Evolutionary conservation across 495 filamentous ascomycete genomes (phyloP).

Genomic region (Trichoderma orchidacearum): DNA sequence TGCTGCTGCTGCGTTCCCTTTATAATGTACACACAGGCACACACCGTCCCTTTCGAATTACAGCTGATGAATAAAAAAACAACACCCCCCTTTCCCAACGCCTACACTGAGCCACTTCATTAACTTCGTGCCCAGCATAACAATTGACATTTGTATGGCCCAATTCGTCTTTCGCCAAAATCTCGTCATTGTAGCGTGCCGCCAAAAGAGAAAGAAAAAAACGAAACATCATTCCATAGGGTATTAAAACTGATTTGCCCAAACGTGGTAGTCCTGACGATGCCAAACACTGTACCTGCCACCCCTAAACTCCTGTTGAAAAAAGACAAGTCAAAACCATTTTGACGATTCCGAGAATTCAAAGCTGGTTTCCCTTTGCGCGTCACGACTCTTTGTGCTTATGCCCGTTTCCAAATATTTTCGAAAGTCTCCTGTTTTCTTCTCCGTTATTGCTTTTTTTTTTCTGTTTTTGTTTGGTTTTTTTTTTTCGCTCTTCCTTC

Average conservation of each 20-base stretch:
- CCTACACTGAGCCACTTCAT: neutral
- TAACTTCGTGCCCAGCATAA: neutral
- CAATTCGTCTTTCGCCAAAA: too few species aligned
- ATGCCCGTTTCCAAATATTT: too few species aligned
- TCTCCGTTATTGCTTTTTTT: too few species aligned
- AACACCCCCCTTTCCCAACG: neutral
- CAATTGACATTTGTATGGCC: neutral
- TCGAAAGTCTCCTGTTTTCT: too few species aligned
- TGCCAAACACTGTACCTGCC: neutral
- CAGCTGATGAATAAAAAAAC: neutral
- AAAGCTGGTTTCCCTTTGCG: too few species aligned
- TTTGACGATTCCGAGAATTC: too few species aligned
- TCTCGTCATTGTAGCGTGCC: too few species aligned
- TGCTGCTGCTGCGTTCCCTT: too few species aligned
- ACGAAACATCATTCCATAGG: neutral
- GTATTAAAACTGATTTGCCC: slow-evolving; percentile 5
- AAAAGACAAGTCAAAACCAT: neutral
- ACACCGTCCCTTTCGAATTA: neutral
- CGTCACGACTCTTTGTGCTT: too few species aligned
- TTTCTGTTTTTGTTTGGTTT: too few species aligned
- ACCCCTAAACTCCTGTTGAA: slow-evolving; percentile 6
- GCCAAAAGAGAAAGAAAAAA: neutral
- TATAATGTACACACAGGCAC: neutral
- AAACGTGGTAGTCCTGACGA: neutral
- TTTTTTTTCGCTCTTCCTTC: neutral